Evolutionary conservation across 257 asterid genomes (phyloP).

Genomic region (Nicotiana undulata): DNA sequence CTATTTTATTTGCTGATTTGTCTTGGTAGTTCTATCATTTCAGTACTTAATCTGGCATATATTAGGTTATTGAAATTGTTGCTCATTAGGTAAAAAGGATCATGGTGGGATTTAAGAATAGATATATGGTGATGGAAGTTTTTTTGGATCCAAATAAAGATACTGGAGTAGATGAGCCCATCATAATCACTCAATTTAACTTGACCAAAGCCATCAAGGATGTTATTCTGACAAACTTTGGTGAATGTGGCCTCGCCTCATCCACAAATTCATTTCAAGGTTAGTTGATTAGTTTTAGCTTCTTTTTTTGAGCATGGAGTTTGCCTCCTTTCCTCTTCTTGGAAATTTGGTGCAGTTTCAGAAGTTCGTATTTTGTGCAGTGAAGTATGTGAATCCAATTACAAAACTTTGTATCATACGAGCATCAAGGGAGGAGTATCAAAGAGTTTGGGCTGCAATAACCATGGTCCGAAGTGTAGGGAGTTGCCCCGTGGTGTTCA

Average conservation of each 20-base stretch:
- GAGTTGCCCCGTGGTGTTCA: constrained; percentile 68
- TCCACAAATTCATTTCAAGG: constrained; percentile 68
- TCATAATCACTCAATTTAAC: constrained; percentile 62
- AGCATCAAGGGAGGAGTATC: constrained; percentile 65
- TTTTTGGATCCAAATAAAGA: constrained; percentile 75
- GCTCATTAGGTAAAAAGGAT: constrained; percentile 21
- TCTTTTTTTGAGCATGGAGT: background rate
- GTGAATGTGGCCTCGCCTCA: constrained; percentile 89
- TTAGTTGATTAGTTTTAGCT: constrained; percentile 7
- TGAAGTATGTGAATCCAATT: constrained; percentile 82
- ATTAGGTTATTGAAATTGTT: background rate
- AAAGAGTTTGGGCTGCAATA: constrained; percentile 69
- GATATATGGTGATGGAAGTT: constrained; percentile 84
- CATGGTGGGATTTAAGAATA: constrained; percentile 89
- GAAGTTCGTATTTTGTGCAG: constrained; percentile 26
- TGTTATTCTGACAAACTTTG: constrained; percentile 69
- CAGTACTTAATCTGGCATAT: background rate
- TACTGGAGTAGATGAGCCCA: constrained; percentile 45
- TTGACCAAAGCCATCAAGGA: constrained; percentile 54
- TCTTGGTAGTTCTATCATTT: background rate
- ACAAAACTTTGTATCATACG: constrained; percentile 73
- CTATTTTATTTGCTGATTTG: background rate
- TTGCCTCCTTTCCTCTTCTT: background rate
- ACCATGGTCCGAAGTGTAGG: constrained; percentile 74
- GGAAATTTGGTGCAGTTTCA: background rate